Conservation (phyloP, 2,329 filamentous ascomycete species). For the Pseudogymnoascus sp. region DNA sequence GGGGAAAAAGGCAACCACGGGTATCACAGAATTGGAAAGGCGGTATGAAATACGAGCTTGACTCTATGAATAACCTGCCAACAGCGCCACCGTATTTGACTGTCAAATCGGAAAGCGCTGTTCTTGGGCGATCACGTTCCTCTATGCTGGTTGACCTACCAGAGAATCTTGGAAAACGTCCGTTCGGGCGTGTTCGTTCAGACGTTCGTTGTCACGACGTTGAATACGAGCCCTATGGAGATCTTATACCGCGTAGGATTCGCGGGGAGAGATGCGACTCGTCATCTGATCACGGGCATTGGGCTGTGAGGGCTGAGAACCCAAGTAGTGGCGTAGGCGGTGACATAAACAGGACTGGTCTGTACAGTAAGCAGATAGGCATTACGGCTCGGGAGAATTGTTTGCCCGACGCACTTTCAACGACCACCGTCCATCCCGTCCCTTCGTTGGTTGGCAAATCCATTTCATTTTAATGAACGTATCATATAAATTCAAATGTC, state of each 20-base stretch:
- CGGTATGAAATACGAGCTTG: slow-evolving; percentile 2
- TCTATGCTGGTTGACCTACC: neutral
- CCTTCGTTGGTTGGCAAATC: neutral
- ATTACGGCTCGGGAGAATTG: neutral
- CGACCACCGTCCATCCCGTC: neutral
- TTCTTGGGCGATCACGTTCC: neutral
- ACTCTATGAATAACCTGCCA: slow-evolving; percentile 10
- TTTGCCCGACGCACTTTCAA: neutral
- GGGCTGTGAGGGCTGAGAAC: neutral
- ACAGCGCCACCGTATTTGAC: neutral
- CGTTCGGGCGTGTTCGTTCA: neutral
- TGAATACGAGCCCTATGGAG: slow-evolving; percentile 5
- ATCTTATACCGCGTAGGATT: slow-evolving; percentile 9
- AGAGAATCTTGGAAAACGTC: neutral
- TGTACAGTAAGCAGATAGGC: neutral
- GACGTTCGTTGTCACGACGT: neutral
- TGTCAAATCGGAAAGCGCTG: neutral
- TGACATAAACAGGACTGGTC: neutral
- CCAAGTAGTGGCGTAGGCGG: neutral
- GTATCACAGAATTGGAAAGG: neutral
- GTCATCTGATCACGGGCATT: neutral
- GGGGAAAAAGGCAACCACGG: neutral
- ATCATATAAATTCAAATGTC: neutral
- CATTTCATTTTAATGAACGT: neutral
- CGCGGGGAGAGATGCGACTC: neutral